Percentiles rank a stretch among this genome's conserved stretches.
Conservation (phyloP, 805 yeast species). For the Sugiyamaella americana region DNA sequence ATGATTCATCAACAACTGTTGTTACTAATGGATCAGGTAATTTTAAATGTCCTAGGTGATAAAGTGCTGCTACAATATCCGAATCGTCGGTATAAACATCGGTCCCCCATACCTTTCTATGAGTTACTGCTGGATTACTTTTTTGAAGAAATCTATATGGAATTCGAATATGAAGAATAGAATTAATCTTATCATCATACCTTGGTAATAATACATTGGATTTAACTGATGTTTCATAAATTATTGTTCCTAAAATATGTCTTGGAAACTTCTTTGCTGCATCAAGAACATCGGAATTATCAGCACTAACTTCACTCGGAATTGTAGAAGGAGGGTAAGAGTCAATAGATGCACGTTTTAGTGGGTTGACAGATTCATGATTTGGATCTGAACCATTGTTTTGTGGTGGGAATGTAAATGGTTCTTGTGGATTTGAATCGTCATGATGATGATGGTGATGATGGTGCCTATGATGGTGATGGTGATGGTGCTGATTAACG, state of each 20-base stretch:
- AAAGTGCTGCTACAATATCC: conserved; percentile 66
- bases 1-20: not conserved
- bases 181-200: conserved; percentile 30
- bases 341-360: not conserved
- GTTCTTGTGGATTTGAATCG: not conserved
- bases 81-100: conserved; percentile 93
- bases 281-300: conserved; percentile 37
- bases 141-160: conserved; percentile 42
- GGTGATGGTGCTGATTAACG: conserved; percentile 26
- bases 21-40: conserved; percentile 30
- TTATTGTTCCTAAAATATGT: conserved; percentile 46
- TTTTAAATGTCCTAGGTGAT: conserved; percentile 58
- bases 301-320: conserved; percentile 29
- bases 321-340: conserved; percentile 18
- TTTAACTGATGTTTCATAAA: conserved; percentile 36
- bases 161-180: conserved; percentile 49
- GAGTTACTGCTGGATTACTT: conserved; percentile 36
- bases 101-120: conserved; percentile 78
- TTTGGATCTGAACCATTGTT: not conserved
- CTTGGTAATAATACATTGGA: conserved; percentile 22
- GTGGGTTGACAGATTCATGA: not conserved
- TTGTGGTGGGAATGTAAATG: not conserved
- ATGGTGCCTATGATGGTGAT: conserved; percentile 18
- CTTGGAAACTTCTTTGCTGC: conserved; percentile 41
- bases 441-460: conserved; percentile 26